Percentiles rank a stretch among this genome's conserved stretches.
Evolutionary conservation across 495 filamentous ascomycete species (phyloP).

Genomic region (Trichoderma gamsii): DNA sequence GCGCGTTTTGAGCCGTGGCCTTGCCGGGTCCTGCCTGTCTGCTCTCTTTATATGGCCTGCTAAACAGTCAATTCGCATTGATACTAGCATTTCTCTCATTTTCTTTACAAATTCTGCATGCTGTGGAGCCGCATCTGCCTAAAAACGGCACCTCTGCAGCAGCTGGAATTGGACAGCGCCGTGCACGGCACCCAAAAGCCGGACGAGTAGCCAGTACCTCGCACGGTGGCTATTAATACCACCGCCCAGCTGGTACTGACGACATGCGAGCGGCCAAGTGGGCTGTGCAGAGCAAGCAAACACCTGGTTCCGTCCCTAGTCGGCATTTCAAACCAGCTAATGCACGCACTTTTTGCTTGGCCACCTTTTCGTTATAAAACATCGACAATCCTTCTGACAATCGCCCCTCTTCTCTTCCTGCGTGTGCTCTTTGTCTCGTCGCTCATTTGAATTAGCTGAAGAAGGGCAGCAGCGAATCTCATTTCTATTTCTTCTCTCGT

Average conservation of each 20-base stretch:
- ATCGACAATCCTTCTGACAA: too few species aligned
- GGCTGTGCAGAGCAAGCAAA: not conserved
- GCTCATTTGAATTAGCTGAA: too few species aligned
- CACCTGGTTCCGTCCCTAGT: not conserved
- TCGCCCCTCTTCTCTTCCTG: too few species aligned
- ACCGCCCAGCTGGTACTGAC: not conserved
- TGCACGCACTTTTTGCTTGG: not conserved
- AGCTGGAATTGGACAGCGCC: not conserved
- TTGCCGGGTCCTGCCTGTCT: not conserved
- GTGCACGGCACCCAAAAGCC: not conserved
- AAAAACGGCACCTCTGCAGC: too few species aligned
- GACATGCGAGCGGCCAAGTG: not conserved
- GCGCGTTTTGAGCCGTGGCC: not conserved
- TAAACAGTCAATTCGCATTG: not conserved
- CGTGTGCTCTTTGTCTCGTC: too few species aligned
- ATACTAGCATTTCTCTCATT: not conserved
- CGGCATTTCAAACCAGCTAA: not conserved
- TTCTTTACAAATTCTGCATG: too few species aligned
- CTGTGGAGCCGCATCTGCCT: too few species aligned
- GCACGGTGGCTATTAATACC: not conserved
- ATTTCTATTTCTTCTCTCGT: too few species aligned
- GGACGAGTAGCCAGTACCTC: not conserved
- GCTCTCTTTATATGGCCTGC: not conserved
- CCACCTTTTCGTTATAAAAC: too few species aligned
- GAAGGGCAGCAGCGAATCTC: too few species aligned